phyloP scores from a whole-genome alignment of 495 filamentous ascomycete genomes.

The Immersiella caudata region DNA sequence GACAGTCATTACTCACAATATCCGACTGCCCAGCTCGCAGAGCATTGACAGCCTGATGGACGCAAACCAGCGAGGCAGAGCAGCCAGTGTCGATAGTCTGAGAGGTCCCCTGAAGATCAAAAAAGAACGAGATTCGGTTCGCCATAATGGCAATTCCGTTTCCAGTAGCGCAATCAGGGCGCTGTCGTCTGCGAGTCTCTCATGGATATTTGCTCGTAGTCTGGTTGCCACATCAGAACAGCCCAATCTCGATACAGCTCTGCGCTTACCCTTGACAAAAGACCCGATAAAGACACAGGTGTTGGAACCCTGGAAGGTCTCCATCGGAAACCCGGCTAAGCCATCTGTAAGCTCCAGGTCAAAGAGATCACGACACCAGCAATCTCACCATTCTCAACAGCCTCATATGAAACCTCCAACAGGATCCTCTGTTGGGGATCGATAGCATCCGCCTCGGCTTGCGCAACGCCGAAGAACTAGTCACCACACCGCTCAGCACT shows the following conservation, averaged over 20 bases:
- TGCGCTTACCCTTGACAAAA: slow-evolving; percentile 38
- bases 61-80: slow-evolving; percentile 53
- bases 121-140: slow-evolving; percentile 55
- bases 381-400: slow-evolving; percentile 63
- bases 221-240: slow-evolving; percentile 26
- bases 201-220: slow-evolving; percentile 40
- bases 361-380: slow-evolving; percentile 33
- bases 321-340: slow-evolving; percentile 60
- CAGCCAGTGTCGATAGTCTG: slow-evolving; percentile 57
- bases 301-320: slow-evolving; percentile 9
- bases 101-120: slow-evolving; percentile 47
- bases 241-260: neutral
- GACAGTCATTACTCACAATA: slow-evolving; percentile 34
- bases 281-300: slow-evolving; percentile 37
- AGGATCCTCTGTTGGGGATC: slow-evolving; percentile 80
- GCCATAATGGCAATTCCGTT: slow-evolving; percentile 41
- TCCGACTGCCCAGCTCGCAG: slow-evolving; percentile 43
- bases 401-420: slow-evolving; percentile 76
- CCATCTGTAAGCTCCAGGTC: neutral
- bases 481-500: too few species aligned
- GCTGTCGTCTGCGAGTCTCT: slow-evolving; percentile 32
- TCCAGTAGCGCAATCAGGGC: slow-evolving; percentile 47
- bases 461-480: slow-evolving; percentile 60
- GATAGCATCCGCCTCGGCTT: slow-evolving; percentile 58
- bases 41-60: slow-evolving; percentile 55